Conservation (phyloP, 139 green algal species). For the Chlorella sp. region DNA sequence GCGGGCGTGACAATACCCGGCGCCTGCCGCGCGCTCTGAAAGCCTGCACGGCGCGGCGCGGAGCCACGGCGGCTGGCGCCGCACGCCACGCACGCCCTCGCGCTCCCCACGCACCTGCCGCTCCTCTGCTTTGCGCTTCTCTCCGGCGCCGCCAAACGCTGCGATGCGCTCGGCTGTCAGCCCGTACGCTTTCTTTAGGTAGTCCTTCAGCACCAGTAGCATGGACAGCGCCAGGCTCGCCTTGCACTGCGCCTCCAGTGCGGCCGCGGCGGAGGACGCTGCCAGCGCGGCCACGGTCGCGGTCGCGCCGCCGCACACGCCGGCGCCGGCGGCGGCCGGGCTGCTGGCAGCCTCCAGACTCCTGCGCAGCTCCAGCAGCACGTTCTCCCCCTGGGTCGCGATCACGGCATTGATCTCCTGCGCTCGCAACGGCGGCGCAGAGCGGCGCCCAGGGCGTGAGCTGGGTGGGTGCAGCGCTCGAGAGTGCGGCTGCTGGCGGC, state of each 20-base stretch:
- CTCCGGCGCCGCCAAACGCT: conserved; percentile 21
- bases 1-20: too few species aligned
- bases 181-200: conserved; percentile 63
- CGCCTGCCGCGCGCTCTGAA: too few species aligned
- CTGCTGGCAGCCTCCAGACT: background rate
- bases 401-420: conserved; percentile 60
- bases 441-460: background rate
- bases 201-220: conserved; percentile 77
- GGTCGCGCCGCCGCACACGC: background rate
- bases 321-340: background rate
- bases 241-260: conserved; percentile 12
- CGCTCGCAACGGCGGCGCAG: background rate
- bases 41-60: too few species aligned
- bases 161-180: conserved; percentile 51
- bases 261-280: background rate
- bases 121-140: background rate
- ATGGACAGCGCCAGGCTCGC: conserved; percentile 58
- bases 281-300: background rate
- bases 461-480: too few species aligned
- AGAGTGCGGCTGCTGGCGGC: too few species aligned
- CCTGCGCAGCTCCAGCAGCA: conserved; percentile 30
- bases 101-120: background rate
- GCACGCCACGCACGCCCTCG: too few species aligned
- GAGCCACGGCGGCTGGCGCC: too few species aligned
- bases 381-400: conserved; percentile 37